phyloP scores from a whole-genome alignment of 352 stramenopile species.

The Globisporangium lucens region DNA sequence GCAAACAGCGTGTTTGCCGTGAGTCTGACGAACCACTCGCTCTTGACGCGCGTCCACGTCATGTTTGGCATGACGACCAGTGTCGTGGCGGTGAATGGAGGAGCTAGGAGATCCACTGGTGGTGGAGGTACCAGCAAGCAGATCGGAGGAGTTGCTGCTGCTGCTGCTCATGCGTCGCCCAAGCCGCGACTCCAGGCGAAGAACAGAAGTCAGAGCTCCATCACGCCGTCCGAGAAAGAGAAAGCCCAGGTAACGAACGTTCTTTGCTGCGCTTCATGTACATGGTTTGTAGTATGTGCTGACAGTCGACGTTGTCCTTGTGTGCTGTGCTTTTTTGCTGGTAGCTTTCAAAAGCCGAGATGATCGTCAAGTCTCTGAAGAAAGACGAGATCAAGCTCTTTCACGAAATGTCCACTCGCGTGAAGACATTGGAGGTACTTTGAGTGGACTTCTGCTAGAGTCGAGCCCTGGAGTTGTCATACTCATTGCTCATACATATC shows the following conservation, averaged over 20 bases:
- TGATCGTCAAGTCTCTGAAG: constrained; percentile 79
- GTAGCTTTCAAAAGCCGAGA: constrained; percentile 71
- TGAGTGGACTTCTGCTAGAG: neutral
- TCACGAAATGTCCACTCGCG: constrained; percentile 73
- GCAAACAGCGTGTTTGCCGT: constrained; percentile 69
- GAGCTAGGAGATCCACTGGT: neutral
- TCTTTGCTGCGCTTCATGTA: too few species aligned
- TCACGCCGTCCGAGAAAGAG: constrained; percentile 36
- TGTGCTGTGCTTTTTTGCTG: neutral
- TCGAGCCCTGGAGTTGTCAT: neutral
- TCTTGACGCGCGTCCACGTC: constrained; percentile 55
- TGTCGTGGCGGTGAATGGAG: constrained; percentile 13
- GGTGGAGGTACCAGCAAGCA: neutral
- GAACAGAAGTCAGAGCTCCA: constrained; percentile 33
- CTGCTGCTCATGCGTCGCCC: constrained; percentile 16
- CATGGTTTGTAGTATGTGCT: too few species aligned
- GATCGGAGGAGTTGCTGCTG: neutral
- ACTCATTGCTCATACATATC: neutral
- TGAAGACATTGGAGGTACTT: constrained; percentile 67
- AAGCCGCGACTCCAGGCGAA: constrained; percentile 20
- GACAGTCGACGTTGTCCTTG: too few species aligned
- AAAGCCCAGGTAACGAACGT: constrained; percentile 22
- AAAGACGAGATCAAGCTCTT: constrained; percentile 85
- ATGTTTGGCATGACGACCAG: constrained; percentile 57
- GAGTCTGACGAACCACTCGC: constrained; percentile 53